Conservation (phyloP, 1,139 yeast genomes). For the Nakaseomyces nivariensis region DNA sequence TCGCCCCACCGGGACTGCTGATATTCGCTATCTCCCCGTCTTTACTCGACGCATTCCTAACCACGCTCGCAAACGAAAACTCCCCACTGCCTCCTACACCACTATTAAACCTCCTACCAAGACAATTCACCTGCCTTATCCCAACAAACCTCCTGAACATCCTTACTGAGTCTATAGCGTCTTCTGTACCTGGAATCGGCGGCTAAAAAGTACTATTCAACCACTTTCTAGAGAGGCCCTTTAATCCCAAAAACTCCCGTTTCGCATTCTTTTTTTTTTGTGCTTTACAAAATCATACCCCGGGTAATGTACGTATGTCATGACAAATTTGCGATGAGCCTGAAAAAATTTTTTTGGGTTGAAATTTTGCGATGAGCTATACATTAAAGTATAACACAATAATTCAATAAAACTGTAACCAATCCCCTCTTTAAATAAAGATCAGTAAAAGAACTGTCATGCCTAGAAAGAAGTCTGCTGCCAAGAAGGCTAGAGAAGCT, state of each 20-base stretch:
- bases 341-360: too few relatives aligned
- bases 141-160: not conserved
- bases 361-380: slow-evolving; percentile 1
- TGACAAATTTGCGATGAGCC: too few relatives aligned
- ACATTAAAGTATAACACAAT: not conserved
- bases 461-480: slow-evolving; percentile 90
- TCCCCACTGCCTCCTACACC: not conserved
- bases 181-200: too few relatives aligned
- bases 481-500: slow-evolving; percentile 62
- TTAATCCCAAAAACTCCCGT: too few relatives aligned
- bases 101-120: not conserved
- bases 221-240: too few relatives aligned
- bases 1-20: slow-evolving; percentile 3
- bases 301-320: too few relatives aligned
- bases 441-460: slow-evolving; percentile 28
- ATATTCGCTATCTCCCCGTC: slow-evolving; percentile 3
- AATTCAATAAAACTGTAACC: not conserved
- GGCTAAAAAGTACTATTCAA: too few relatives aligned
- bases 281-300: too few relatives aligned
- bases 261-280: too few relatives aligned
- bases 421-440: too few relatives aligned
- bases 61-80: slow-evolving; percentile 1
- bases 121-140: not conserved
- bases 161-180: too few relatives aligned
- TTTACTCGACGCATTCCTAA: not conserved